Conservation (phyloP, 1,284 basidiomycete genomes). For the Singerocomus rubriflavus region DNA sequence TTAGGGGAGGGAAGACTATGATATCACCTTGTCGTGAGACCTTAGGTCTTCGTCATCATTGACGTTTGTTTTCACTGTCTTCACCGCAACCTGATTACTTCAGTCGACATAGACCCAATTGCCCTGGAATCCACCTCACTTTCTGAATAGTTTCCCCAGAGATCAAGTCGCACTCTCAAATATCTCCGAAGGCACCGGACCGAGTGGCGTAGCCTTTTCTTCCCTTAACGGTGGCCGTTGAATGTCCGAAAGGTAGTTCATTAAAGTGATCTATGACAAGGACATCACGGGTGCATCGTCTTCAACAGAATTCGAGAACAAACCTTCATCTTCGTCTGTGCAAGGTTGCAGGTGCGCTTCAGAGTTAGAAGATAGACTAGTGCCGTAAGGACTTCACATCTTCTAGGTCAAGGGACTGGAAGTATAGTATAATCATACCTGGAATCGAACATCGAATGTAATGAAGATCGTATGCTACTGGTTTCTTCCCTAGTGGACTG, state of each 20-base stretch:
- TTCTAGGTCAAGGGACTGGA: conserved; percentile 6
- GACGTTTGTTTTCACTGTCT: conserved; percentile 12
- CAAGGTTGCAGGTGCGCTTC: conserved; percentile 6
- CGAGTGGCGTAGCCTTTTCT: conserved; percentile 10
- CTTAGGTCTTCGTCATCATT: not conserved
- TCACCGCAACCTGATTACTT: conserved; percentile 23
- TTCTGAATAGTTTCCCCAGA: not conserved
- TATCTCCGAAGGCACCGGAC: conserved; percentile 22
- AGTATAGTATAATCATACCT: conserved; percentile 8
- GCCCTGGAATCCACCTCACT: conserved; percentile 4
- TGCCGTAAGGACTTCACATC: conserved; percentile 13
- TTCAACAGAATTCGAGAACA: not conserved
- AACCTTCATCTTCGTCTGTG: conserved; percentile 14
- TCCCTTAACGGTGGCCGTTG: conserved; percentile 9
- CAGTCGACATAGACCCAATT: not conserved
- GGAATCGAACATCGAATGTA: conserved; percentile 7
- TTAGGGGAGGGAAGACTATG: not conserved
- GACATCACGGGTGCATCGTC: not conserved
- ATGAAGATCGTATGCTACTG: conserved; percentile 5
- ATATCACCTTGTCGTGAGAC: conserved; percentile 16
- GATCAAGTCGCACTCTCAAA: conserved; percentile 28
- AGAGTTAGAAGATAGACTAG: conserved; percentile 16
- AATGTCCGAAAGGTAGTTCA: conserved; percentile 12
- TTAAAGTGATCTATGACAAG: conserved; percentile 9
- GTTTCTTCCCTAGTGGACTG: conserved; percentile 14